phyloP scores from a whole-genome alignment of 2,329 filamentous ascomycete species.

The Phialocephala subalpina region DNA sequence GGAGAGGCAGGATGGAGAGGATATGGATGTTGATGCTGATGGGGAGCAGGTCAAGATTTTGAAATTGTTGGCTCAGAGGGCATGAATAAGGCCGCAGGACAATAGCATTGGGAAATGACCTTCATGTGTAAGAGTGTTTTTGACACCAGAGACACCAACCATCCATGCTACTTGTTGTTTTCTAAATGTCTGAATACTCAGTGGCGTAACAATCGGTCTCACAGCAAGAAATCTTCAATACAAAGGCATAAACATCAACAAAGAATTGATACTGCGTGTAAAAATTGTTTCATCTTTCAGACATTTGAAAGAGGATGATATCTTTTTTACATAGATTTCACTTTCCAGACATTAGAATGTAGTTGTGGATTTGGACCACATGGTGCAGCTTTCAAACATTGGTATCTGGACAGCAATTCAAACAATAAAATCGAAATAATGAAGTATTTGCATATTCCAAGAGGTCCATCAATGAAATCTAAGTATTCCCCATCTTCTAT shows the following conservation, averaged over 20 bases:
- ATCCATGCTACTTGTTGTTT: too few species aligned
- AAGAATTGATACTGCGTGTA: too few species aligned
- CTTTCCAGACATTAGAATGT: neutral
- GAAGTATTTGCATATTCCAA: neutral
- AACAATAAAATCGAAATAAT: too few species aligned
- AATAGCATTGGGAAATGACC: too few species aligned
- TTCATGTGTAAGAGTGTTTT: too few species aligned
- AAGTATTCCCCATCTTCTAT: neutral
- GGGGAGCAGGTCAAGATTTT: neutral
- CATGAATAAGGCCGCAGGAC: neutral
- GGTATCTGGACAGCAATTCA: too few species aligned
- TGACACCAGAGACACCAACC: too few species aligned
- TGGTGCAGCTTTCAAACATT: too few species aligned
- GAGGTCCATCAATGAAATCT: neutral
- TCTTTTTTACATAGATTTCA: neutral
- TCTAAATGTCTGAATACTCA: too few species aligned
- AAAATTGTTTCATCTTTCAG: neutral
- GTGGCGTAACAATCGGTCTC: too few species aligned
- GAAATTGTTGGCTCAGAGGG: neutral
- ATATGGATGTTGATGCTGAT: conserved; percentile 37
- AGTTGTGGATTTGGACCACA: neutral
- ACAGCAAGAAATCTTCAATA: too few species aligned
- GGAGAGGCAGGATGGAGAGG: conserved; percentile 24
- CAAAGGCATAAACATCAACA: too few species aligned
- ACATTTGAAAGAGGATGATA: neutral